A percentile compares a stretch with the other conserved stretches of the same genome.
Evolutionary conservation across 371 early-diverging fungal genomes (phyloP).

Genomic region (Scutellospora calospora): DNA sequence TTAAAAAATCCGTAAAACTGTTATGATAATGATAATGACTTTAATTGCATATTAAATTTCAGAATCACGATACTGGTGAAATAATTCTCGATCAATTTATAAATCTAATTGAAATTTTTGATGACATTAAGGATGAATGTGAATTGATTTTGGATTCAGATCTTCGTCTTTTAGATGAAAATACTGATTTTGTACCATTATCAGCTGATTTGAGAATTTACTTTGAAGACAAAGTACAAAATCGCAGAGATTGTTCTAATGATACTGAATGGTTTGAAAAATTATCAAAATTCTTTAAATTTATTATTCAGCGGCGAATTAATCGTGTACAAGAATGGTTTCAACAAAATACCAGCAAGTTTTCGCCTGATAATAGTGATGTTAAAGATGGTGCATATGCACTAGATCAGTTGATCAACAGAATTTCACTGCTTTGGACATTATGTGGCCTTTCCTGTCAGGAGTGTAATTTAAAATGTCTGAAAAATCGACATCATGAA

Average conservation of each 20-base stretch:
- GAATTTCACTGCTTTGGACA: slow-evolving; percentile 19
- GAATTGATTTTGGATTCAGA: slow-evolving; percentile 17
- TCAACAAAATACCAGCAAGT: slow-evolving; percentile 6
- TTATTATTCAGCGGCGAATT: slow-evolving; percentile 14
- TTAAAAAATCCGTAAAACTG: background rate
- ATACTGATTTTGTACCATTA: background rate
- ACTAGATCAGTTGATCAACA: slow-evolving; percentile 27
- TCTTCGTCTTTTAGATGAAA: slow-evolving; percentile 2
- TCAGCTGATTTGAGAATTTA: slow-evolving; percentile 5
- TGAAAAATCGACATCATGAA: slow-evolving; percentile 25
- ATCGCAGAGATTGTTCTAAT: background rate
- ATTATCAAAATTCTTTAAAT: slow-evolving; percentile 15
- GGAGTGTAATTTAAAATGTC: slow-evolving; percentile 18
- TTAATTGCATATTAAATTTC: background rate
- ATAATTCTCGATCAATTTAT: background rate
- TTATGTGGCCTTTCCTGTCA: slow-evolving; percentile 35
- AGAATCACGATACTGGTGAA: slow-evolving; percentile 25
- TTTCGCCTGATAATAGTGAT: slow-evolving; percentile 36
- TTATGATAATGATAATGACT: no score
- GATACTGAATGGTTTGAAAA: slow-evolving; percentile 9
- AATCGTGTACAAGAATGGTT: slow-evolving; percentile 35
- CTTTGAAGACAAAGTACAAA: slow-evolving; percentile 30
- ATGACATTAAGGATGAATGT: background rate
- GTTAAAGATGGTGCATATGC: slow-evolving; percentile 4
- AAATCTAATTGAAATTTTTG: background rate